These are phyloP conservation scores for Harringtonia lauricola DNA, from an alignment of 2,329 filamentous ascomycete species.

Conservation along the genomic window DNA sequence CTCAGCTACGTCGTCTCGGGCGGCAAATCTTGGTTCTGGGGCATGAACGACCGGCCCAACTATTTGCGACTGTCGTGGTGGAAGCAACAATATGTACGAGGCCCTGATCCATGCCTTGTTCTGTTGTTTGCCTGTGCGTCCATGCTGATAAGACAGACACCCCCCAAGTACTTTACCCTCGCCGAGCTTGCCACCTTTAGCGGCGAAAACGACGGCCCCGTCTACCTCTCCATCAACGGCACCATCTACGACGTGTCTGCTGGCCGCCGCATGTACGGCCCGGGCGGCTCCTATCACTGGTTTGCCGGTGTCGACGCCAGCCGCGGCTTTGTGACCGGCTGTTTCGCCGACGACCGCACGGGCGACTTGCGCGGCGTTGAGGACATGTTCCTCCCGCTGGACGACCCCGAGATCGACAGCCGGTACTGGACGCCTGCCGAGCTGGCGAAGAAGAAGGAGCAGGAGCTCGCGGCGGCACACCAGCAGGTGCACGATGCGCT, in stretches of 20 bases:
- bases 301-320: slow-evolving; percentile 82
- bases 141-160: slow-evolving; percentile 26
- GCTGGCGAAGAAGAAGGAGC: slow-evolving; percentile 39
- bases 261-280: slow-evolving; percentile 61
- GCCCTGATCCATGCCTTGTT: background rate
- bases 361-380: slow-evolving; percentile 81
- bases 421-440: slow-evolving; percentile 41
- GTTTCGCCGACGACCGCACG: slow-evolving; percentile 76
- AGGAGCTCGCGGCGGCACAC: slow-evolving; percentile 55
- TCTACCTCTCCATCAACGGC: slow-evolving; percentile 85
- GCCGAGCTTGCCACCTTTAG: slow-evolving; percentile 64
- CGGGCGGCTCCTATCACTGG: slow-evolving; percentile 75
- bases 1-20: slow-evolving; percentile 68
- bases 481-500: slow-evolving; percentile 56
- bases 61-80: slow-evolving; percentile 49
- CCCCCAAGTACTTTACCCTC: slow-evolving; percentile 61
- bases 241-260: slow-evolving; percentile 76
- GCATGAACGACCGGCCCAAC: slow-evolving; percentile 46
- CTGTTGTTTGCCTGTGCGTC: background rate
- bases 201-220: slow-evolving; percentile 65
- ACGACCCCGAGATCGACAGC: slow-evolving; percentile 54
- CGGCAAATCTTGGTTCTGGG: slow-evolving; percentile 62
- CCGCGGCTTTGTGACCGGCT: slow-evolving; percentile 84
- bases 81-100: slow-evolving; percentile 48
- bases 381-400: slow-evolving; percentile 64